Percentiles rank a stretch among this genome's conserved stretches.
Evolutionary conservation across 192 early-diverging fungal genomes (phyloP).

Genomic region (Dissophora ornata): DNA sequence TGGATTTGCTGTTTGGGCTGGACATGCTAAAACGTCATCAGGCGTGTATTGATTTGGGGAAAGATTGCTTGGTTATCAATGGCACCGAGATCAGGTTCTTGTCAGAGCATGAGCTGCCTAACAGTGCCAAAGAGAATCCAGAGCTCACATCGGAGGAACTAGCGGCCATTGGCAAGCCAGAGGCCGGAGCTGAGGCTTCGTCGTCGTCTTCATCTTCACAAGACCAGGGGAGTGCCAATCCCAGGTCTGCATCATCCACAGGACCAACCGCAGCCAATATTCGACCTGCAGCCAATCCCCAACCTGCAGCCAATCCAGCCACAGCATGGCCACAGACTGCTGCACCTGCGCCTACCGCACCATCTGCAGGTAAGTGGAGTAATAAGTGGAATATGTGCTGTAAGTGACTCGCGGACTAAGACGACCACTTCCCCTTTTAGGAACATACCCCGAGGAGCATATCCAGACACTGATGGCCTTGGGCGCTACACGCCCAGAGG

Average conservation of each 20-base stretch:
- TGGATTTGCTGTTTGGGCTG: conserved; percentile 92
- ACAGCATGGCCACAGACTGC: conserved; percentile 1
- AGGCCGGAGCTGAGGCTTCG: neutral
- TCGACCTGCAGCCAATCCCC: conserved; percentile 39
- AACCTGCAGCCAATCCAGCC: conserved; percentile 19
- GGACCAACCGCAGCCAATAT: conserved; percentile 49
- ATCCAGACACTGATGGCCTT: conserved; percentile 81
- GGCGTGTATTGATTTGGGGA: conserved; percentile 91
- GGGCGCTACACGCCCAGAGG: conserved; percentile 83
- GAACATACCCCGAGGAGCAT: conserved; percentile 68
- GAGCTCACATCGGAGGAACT: conserved; percentile 49
- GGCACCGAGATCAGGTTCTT: conserved; percentile 86
- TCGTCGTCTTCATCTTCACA: conserved; percentile 33
- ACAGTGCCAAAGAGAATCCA: conserved; percentile 49
- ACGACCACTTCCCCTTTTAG: conserved; percentile 1
- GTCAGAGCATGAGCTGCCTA: conserved; percentile 91
- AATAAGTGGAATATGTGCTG: neutral
- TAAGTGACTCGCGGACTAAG: neutral
- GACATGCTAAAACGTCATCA: conserved; percentile 96
- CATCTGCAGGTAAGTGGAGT: conserved; percentile 10
- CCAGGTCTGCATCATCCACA: conserved; percentile 12
- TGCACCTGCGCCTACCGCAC: neutral
- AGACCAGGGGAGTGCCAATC: conserved; percentile 5
- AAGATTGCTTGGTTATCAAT: conserved; percentile 84
- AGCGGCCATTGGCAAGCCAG: conserved; percentile 23